Percentiles rank a stretch among this genome's conserved stretches.
Conservation (phyloP, 306 rosid species). For the Clitoria ternatea region DNA sequence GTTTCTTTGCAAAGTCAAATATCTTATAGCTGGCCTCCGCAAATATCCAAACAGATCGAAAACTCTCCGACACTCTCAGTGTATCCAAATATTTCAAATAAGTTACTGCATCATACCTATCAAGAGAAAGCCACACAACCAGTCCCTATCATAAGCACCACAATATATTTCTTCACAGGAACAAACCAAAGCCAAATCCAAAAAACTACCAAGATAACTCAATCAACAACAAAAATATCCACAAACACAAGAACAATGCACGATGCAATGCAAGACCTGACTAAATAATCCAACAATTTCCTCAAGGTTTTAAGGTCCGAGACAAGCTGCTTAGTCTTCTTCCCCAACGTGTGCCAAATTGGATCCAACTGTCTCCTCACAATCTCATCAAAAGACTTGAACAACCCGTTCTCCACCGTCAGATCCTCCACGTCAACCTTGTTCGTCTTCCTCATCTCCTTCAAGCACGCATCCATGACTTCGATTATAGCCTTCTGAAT, state of each 20-base stretch:
- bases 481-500: conserved; percentile 80
- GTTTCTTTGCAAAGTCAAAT: conserved; percentile 86
- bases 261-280: conserved; percentile 43
- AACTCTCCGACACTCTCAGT: conserved; percentile 84
- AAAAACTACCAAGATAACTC: neutral
- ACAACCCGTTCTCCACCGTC: conserved; percentile 87
- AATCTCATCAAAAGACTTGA: conserved; percentile 94
- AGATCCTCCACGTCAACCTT: conserved; percentile 89
- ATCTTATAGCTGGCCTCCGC: conserved; percentile 95
- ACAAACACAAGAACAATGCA: neutral
- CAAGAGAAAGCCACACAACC: conserved; percentile 31
- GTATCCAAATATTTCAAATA: conserved; percentile 95
- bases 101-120: conserved; percentile 90
- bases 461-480: conserved; percentile 94
- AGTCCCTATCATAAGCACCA: conserved; percentile 8
- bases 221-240: neutral
- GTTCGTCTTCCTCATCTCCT: conserved; percentile 95
- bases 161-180: conserved; percentile 5
- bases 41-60: conserved; percentile 94
- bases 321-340: conserved; percentile 88
- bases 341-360: conserved; percentile 97
- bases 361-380: conserved; percentile 93
- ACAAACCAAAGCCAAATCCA: neutral
- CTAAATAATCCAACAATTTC: conserved; percentile 90
- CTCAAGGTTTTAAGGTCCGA: conserved; percentile 86